Percentiles rank a stretch among this genome's conserved stretches.
Conservation (phyloP, 129 eudicot species). For the Artemisia annua region DNA sequence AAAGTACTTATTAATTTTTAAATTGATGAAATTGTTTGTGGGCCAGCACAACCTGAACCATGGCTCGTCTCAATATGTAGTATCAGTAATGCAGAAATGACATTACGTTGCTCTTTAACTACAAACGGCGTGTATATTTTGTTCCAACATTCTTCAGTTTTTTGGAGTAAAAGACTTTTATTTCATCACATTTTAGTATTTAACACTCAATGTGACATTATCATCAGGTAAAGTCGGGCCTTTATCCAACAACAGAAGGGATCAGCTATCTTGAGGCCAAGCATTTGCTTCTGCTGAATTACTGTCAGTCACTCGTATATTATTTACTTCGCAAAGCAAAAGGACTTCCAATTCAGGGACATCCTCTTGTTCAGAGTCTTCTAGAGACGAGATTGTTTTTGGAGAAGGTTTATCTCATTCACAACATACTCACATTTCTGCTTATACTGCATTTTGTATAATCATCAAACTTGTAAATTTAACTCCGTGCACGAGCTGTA, state of each 20-base stretch:
- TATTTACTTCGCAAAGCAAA: constrained; percentile 81
- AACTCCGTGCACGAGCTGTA: constrained; percentile 3
- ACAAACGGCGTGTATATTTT: not conserved
- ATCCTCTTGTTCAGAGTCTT: constrained; percentile 85
- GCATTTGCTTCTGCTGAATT: constrained; percentile 78
- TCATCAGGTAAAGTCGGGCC: constrained; percentile 67
- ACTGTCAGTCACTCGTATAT: constrained; percentile 92
- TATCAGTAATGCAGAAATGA: too few relatives aligned
- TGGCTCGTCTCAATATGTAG: too few relatives aligned
- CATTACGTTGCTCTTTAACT: too few relatives aligned
- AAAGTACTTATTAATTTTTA: too few relatives aligned
- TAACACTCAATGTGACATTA: constrained; percentile 6
- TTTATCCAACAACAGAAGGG: constrained; percentile 73
- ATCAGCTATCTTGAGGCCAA: constrained; percentile 94
- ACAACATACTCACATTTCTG: not conserved
- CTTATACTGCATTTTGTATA: not conserved
- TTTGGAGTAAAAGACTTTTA: not conserved
- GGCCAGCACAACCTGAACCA: too few relatives aligned
- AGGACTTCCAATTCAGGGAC: constrained; percentile 82
- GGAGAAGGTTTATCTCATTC: constrained; percentile 57
- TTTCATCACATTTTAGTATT: not conserved
- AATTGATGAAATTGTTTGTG: too few relatives aligned
- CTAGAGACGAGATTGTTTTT: constrained; percentile 82
- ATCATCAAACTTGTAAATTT: not conserved
- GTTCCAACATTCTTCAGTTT: not conserved